Evolutionary conservation across 1,139 yeast species (phyloP), one percentile per base, ranked within the genome.

Genomic region (Saccharomyces pastorianus): DNA sequence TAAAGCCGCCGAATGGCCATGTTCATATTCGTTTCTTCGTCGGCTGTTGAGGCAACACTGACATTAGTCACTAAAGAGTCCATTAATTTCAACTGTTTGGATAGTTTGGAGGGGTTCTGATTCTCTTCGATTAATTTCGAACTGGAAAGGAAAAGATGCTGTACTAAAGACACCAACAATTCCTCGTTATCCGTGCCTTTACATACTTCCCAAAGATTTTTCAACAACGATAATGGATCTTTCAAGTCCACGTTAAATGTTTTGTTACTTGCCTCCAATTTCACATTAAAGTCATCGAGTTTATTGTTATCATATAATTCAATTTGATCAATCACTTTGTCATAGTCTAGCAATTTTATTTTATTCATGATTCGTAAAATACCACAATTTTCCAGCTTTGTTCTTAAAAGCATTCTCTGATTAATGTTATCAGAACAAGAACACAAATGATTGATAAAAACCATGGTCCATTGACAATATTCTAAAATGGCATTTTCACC

Each of bases 21-120:
- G 51, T 88, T 89, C 63, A 90, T 79, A 5, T 90, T 88, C 6
- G 91, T 79, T 47, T 85, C 88, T 58, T 85, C 84, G 61, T 85
- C 86, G 6, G 44, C 23, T 0, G 83, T 73, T 14, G 80, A 76
- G 25, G 86, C 84, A 79, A 84, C 78, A 3, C 93, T 82, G 7
- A 93, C 83, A 65, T 88, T 88, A 31, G 93, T 86, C 27, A 90
- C 80, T 59, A 93, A 77, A 1, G 91, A 91, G 71, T 91, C 96
- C 58, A 91, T 80, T 56, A 93, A 75, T 63, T 90, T 82, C 62
- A 88, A 78, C 65, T 90, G 85, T 60, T 91, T 76, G 0, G 81
- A 75, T 38, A 82, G 68, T 53, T 83, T 85, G 4, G 72, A 60
- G 9, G 76, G 71, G 50, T 88, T 90, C 17, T 82, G 73, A 60